Evolutionary conservation across 495 filamentous ascomycete genomes (phyloP).

Genomic region (Aspergillus homomorphus): DNA sequence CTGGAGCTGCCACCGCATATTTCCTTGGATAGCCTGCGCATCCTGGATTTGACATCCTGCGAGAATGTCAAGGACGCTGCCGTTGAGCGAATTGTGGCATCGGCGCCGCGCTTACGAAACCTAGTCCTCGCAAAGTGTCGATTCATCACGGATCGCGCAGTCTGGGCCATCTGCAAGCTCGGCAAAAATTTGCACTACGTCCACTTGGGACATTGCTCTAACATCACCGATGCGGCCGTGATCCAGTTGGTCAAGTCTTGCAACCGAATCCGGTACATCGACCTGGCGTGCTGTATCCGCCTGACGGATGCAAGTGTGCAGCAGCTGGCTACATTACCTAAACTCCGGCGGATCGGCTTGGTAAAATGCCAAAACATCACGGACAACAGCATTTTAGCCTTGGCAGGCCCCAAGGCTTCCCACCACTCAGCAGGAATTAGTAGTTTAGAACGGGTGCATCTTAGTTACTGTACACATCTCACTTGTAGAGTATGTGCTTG

Average conservation of each 20-base stretch:
- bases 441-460: constrained; percentile 85
- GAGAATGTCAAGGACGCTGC: constrained; percentile 77
- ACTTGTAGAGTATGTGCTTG: constrained; percentile 65
- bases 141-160: constrained; percentile 84
- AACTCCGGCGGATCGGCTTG: constrained; percentile 87
- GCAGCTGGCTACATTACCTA: constrained; percentile 81
- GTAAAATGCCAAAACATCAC: constrained; percentile 93
- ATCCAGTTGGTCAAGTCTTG: constrained; percentile 77
- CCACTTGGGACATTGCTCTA: constrained; percentile 88
- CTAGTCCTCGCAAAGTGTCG: constrained; percentile 92
- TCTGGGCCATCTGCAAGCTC: constrained; percentile 79
- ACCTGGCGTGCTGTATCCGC: constrained; percentile 89
- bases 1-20: constrained; percentile 66
- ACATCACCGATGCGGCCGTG: constrained; percentile 86
- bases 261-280: constrained; percentile 95
- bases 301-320: constrained; percentile 86
- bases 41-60: constrained; percentile 91
- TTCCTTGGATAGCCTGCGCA: constrained; percentile 81
- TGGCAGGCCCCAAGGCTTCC: constrained; percentile 59
- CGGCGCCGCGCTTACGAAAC: constrained; percentile 86
- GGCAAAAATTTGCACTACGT: constrained; percentile 97
- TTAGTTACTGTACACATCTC: constrained; percentile 89
- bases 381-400: constrained; percentile 77
- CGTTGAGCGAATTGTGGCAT: constrained; percentile 78
- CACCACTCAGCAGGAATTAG: constrained; percentile 49